Evolutionary conservation across 1,284 basidiomycete species (phyloP).

Genomic region (Puccinia horiana): DNA sequence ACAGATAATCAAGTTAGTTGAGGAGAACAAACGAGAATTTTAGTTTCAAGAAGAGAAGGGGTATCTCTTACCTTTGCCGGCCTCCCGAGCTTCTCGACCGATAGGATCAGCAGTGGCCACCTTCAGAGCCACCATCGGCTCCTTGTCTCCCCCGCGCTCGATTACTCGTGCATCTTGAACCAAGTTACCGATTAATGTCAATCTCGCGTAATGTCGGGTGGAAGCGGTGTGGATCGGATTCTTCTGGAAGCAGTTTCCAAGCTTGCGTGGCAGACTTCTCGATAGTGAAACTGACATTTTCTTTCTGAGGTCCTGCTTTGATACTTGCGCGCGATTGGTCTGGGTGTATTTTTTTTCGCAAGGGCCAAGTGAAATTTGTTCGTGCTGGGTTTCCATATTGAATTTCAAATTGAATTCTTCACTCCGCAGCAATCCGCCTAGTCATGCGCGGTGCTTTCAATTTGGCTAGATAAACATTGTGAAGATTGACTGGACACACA

Average conservation of each 20-base stretch:
- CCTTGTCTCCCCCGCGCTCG: constrained; percentile 28
- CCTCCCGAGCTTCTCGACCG: constrained; percentile 23
- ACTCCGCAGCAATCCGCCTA: no score
- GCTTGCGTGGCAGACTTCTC: background rate
- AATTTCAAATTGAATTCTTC: no score
- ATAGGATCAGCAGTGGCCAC: constrained; percentile 34
- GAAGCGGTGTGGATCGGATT: background rate
- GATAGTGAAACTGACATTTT: constrained; percentile 5
- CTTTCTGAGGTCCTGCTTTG: no score
- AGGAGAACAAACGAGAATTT: background rate
- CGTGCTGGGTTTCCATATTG: no score
- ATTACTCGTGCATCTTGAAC: constrained; percentile 44
- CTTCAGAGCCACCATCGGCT: constrained; percentile 34
- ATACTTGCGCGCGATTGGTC: no score
- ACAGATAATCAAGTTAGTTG: background rate
- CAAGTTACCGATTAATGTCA: constrained; percentile 35
- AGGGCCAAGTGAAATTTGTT: no score
- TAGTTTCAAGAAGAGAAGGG: background rate
- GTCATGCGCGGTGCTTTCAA: no score
- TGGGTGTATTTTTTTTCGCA: no score
- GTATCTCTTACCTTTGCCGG: constrained; percentile 14
- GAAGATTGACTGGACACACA: no score
- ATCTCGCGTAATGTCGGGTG: constrained; percentile 17
- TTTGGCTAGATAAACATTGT: no score
- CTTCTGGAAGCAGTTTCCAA: background rate